A percentile compares a stretch with the other conserved stretches of the same genome.
Evolutionary conservation across 2,329 filamentous ascomycete species (phyloP).

Genomic region (Chaetomium sp.): DNA sequence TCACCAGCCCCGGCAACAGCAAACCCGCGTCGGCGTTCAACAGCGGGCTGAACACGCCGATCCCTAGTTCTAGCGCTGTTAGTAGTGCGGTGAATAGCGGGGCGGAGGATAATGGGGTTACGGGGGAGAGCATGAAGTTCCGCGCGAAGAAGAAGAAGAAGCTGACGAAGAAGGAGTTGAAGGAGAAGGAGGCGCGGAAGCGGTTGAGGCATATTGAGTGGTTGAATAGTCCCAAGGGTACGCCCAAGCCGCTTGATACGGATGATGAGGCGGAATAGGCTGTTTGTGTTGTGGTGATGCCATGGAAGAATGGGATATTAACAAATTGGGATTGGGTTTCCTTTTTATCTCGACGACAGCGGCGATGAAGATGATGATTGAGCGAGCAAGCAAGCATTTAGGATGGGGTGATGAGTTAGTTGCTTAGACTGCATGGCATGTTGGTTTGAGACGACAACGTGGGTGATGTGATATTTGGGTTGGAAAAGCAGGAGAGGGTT

Average conservation of each 20-base stretch:
- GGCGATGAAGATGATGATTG: neutral
- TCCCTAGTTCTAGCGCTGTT: constrained; percentile 50
- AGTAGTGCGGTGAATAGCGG: constrained; percentile 69
- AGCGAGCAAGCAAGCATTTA: neutral
- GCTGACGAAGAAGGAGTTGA: constrained; percentile 92
- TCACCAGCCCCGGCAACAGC: constrained; percentile 25
- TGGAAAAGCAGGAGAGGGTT: too few species aligned
- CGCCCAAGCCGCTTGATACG: constrained; percentile 67
- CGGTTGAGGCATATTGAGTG: constrained; percentile 79
- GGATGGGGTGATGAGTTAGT: neutral
- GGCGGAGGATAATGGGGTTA: constrained; percentile 62
- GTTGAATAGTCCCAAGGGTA: constrained; percentile 81
- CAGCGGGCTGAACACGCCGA: constrained; percentile 50
- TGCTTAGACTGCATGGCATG: neutral
- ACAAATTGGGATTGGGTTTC: neutral
- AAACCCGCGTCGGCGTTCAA: constrained; percentile 57
- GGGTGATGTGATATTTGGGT: too few species aligned
- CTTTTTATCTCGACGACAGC: neutral
- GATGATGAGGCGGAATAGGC: constrained; percentile 57
- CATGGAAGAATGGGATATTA: neutral
- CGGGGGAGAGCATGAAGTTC: constrained; percentile 67
- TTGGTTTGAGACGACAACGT: neutral
- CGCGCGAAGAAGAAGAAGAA: constrained; percentile 92
- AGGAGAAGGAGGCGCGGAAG: constrained; percentile 84
- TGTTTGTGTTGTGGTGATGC: too few species aligned